Evolutionary conservation across 2,329 filamentous ascomycete species (phyloP), one percentile per base, ranked within the genome.

Genomic region (Lachnellula occidentalis): DNA sequence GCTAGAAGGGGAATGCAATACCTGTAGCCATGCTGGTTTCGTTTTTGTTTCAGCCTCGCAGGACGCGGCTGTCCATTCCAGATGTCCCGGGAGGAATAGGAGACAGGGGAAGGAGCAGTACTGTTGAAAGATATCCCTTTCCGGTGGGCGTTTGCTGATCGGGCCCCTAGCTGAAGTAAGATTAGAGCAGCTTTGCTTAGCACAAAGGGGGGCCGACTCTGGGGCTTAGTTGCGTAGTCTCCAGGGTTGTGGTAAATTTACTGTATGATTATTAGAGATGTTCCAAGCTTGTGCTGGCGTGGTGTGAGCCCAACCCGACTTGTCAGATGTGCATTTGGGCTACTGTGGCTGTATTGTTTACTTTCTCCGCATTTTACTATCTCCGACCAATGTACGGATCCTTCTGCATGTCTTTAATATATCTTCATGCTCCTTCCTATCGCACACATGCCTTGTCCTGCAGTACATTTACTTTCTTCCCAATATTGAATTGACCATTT

Each of bases 21-120:
- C 66, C 66, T 60, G 65, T 61, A 54, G 64, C 62, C 66, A 68
- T 67, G 43, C 45, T 58, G 45, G 34, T 34, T 36, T 24, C 45
- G 54, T 62, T 34, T 36, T 24, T 39, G 54, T 63, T 58, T 61
- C 61, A 67, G 64, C 63, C 64, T 61, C 51, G 58, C 51, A 55
- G 48, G 51, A 54, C 57, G 58, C 60, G 58, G 58, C 53, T 51
- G 54, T 54, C 58, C 58, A 62, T 63, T 41, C 50, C 47, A 34
- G 12, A 43, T 12, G 15, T 34, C 15, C 41, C 11, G 17, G 41
- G 41, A 19, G 17, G 41, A 21, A 43, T 24, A 19, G 17, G n/a
- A 14, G n/a, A 21, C n/a, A 31, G 12, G 43, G 22, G 43, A 31
- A 46, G 19, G 41, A 46, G 43, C n/a, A 5, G 5, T 31, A 22